Base-by-base conservation (phyloP, 1,284 basidiomycete species). In the Coniferiporia weirii region DNA sequence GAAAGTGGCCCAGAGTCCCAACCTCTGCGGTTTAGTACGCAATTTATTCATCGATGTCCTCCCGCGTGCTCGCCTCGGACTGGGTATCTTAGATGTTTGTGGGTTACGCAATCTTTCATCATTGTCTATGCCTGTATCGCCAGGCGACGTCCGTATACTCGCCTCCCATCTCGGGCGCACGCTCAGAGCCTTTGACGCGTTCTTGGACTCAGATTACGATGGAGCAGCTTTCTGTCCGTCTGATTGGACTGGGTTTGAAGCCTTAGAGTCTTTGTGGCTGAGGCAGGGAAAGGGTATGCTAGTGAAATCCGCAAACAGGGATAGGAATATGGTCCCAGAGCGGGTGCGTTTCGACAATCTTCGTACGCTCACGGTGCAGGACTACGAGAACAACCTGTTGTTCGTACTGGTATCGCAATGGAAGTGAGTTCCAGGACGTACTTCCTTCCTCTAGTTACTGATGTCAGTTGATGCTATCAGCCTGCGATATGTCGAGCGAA, bases 261-360 rank as follows among this genome's bases (percentile, higher is more conserved):
- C n/a, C 32, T 35, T 55, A 15, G 54, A 55, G 34, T 43, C 36
- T 17, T 44, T 55, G 17, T 55, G 54, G 54, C 43, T 55, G 22
- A 38, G 54, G 35, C 46, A 20, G 12, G 4, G 50, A 7, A 38
- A 38, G 13, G 5, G 32, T 38, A 34, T 52, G 4, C 44, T 27
- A 20, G 19, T 17, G 22, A 38, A 9, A 2, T 17, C 13, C 32
- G 13, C 34, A 20, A n/a, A 17, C 47, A 17, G 27, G 13, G 27
- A 7, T 32, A 20, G 9, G 38, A 22, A 8, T 17, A 47, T 3
- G n/a, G 44, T 32, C 15, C n/a, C 22, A 12, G n/a, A 47, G 54
- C 32, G 19, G 17, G 22, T 55, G 1, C 32, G 10, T 13, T 47
- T 55, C 17, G 27, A 22, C 38, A 44, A 44, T 2, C 54, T 55